A percentile compares a stretch with the other conserved stretches of the same genome.
Conservation (phyloP, 176 grass and related monocot genomes). For the Otatea glauca region DNA sequence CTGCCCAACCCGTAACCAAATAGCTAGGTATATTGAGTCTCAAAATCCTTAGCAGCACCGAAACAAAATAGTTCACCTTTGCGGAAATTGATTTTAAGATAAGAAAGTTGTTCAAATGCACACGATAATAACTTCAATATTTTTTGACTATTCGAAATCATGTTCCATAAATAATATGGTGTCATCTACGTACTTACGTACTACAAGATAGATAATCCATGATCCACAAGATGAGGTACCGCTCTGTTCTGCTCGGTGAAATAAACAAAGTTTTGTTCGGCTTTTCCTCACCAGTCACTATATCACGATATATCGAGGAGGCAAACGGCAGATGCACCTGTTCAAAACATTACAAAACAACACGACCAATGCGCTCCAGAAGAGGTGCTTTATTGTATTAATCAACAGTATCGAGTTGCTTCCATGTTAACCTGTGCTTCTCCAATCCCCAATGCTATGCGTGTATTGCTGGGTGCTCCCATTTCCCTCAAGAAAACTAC, state of each 20-base stretch:
- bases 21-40: too few relatives aligned
- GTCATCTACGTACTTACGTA: too few relatives aligned
- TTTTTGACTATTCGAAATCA: too few relatives aligned
- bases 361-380: slow-evolving; percentile 29
- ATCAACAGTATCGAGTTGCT: slow-evolving; percentile 49
- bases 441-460: background rate
- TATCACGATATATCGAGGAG: background rate
- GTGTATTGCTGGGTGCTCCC: background rate
- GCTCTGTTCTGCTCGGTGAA: background rate
- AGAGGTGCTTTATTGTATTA: background rate
- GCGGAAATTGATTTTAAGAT: too few relatives aligned
- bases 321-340: slow-evolving; percentile 31
- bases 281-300: slow-evolving; percentile 14
- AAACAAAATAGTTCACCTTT: too few relatives aligned
- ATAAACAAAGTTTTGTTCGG: slow-evolving; percentile 32
- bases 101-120: too few relatives aligned
- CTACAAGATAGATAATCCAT: too few relatives aligned
- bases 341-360: slow-evolving; percentile 29
- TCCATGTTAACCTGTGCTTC: background rate
- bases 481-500: slow-evolving; percentile 33
- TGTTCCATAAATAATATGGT: too few relatives aligned
- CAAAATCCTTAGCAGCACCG: too few relatives aligned
- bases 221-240: too few relatives aligned
- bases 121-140: too few relatives aligned
- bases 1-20: too few relatives aligned